These are phyloP conservation scores for Ilyonectria destructans DNA, from an alignment of 2,329 filamentous ascomycete species.

Conservation along the genomic window DNA sequence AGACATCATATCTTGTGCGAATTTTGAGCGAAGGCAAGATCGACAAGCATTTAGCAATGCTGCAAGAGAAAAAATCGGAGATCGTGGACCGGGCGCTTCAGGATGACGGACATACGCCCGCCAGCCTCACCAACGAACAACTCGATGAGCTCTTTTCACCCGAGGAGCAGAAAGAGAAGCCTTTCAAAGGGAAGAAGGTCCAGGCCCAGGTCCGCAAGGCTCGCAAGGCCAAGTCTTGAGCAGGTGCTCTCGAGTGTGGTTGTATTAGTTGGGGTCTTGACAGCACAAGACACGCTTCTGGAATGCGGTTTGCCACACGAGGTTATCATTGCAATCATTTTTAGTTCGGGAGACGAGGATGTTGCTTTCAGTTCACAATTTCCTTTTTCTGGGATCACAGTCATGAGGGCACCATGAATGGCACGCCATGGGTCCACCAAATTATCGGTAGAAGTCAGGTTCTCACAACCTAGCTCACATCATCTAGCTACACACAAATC, in stretches of 20 bases:
- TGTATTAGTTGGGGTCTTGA: background rate
- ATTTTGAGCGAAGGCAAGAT: constrained; percentile 71
- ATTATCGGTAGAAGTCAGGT: background rate
- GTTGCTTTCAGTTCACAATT: background rate
- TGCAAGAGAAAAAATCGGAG: constrained; percentile 72
- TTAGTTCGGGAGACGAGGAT: background rate
- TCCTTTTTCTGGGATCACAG: background rate
- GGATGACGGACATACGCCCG: constrained; percentile 44
- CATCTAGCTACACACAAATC: background rate
- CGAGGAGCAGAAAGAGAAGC: background rate
- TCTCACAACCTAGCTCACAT: background rate
- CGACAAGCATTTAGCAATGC: constrained; percentile 68
- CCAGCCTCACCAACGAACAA: background rate
- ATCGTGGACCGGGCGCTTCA: constrained; percentile 57
- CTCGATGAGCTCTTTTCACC: constrained; percentile 24
- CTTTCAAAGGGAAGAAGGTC: background rate
- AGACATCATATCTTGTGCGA: constrained; percentile 72
- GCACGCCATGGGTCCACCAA: background rate
- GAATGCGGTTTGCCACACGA: background rate
- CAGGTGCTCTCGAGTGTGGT: background rate
- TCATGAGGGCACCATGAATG: background rate
- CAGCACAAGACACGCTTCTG: background rate
- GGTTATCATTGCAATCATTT: background rate
- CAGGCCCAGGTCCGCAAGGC: background rate
- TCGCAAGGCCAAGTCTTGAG: background rate